These are phyloP conservation scores for Skeletonema marinoi DNA, from an alignment of 108 stramenopile genomes.

Conservation along the genomic window DNA sequence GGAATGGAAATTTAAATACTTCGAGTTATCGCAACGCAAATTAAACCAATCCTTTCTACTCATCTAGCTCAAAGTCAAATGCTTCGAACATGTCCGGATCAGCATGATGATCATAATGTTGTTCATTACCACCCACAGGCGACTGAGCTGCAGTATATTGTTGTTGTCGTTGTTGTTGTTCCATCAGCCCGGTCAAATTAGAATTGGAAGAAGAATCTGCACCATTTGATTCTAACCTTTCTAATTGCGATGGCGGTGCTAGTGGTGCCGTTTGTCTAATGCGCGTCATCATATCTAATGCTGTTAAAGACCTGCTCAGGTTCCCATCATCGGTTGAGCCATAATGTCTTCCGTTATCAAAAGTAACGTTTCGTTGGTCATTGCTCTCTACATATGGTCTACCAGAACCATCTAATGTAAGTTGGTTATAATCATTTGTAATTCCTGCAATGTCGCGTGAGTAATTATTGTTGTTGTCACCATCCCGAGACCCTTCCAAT, in stretches of 20 bases:
- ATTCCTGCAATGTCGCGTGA: slow-evolving; percentile 4
- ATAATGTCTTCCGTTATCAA: not conserved
- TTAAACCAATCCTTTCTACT: not conserved
- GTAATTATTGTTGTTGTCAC: slow-evolving; percentile 6
- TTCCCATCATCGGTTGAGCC: not conserved
- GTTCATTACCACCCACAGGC: slow-evolving; percentile 2
- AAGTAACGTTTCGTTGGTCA: not conserved
- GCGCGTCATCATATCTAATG: slow-evolving; percentile 34
- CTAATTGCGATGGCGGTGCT: not conserved
- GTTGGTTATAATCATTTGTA: not conserved
- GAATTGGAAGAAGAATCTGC: not conserved
- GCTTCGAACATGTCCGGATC: slow-evolving; percentile 24
- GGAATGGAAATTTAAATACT: not conserved
- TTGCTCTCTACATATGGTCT: not conserved
- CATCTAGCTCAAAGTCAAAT: slow-evolving; percentile 34
- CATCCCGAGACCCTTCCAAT: slow-evolving; percentile 16
- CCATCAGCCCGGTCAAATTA: not conserved
- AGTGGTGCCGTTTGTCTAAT: not conserved
- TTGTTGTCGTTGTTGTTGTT: not conserved
- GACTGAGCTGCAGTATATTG: not conserved
- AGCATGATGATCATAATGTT: slow-evolving; percentile 7
- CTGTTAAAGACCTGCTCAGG: slow-evolving; percentile 44
- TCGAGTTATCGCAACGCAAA: not conserved
- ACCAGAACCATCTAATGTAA: not conserved
- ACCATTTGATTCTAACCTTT: not conserved